phyloP scores from a whole-genome alignment of 164 flowering plant species.

The Buxus sempervirens region DNA sequence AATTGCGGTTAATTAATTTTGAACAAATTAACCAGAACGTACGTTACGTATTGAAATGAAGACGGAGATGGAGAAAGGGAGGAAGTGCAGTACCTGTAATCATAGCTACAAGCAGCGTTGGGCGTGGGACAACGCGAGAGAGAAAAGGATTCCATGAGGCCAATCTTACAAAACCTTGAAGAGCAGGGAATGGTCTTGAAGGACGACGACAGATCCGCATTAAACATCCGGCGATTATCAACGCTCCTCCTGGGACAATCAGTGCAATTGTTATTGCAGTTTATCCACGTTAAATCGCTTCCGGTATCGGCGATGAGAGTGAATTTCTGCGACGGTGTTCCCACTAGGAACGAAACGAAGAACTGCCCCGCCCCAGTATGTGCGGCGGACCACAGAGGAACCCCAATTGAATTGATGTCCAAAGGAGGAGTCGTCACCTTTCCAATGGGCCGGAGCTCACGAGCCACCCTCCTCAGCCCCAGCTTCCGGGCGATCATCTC shows the following conservation, averaged over 20 bases:
- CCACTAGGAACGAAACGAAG: conserved; percentile 47
- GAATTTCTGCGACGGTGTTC: conserved; percentile 57
- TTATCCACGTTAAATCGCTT: conserved; percentile 79
- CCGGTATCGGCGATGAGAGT: conserved; percentile 63
- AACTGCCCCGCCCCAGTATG: conserved; percentile 51
- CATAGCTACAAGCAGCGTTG: conserved; percentile 44
- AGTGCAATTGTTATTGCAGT: conserved; percentile 35
- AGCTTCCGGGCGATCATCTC: too few species aligned
- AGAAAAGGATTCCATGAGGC: conserved; percentile 37
- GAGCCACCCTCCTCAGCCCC: too few species aligned
- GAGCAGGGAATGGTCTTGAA: conserved; percentile 49
- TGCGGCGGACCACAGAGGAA: conserved; percentile 43
- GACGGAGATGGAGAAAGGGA: neutral
- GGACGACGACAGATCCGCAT: conserved; percentile 33
- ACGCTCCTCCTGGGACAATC: conserved; percentile 9
- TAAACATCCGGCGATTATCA: conserved; percentile 17
- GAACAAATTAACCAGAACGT: too few species aligned
- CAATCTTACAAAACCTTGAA: conserved; percentile 32
- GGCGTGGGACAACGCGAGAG: conserved; percentile 42
- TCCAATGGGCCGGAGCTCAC: too few species aligned
- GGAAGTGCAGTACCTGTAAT: conserved; percentile 48
- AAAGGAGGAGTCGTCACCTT: too few species aligned
- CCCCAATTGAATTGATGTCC: neutral
- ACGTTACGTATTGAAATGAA: neutral
- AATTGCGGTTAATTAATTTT: too few species aligned